Evolutionary conservation across 2,329 filamentous ascomycete genomes (phyloP).

Genomic region (Sporothrix mexicana): DNA sequence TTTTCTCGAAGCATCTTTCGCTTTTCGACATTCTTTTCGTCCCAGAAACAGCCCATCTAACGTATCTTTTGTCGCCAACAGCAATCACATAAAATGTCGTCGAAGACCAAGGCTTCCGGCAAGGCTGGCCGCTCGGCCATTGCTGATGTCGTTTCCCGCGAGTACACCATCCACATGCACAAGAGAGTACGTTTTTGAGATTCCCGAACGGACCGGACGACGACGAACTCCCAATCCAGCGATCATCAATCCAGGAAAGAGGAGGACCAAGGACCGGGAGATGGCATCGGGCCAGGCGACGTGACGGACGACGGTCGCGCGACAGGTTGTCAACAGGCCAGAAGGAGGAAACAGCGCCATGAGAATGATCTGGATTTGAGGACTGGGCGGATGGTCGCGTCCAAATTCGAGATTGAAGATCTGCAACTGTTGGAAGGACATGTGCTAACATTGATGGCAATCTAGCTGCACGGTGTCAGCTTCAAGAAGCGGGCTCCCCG

Average conservation of each 20-base stretch:
- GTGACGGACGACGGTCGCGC: too few relatives aligned
- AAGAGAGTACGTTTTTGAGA: slow-evolving; percentile 79
- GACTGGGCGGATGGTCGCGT: background rate
- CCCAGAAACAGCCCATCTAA: slow-evolving; percentile 24
- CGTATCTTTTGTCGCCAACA: slow-evolving; percentile 23
- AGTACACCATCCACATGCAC: slow-evolving; percentile 99
- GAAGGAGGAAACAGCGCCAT: background rate
- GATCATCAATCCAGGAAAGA: background rate
- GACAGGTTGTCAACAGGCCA: background rate
- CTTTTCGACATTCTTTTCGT: background rate
- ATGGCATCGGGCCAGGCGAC: background rate
- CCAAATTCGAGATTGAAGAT: background rate
- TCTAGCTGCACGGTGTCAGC: slow-evolving; percentile 87
- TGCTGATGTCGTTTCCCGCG: slow-evolving; percentile 97
- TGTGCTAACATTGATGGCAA: slow-evolving; percentile 20
- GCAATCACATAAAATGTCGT: slow-evolving; percentile 62
- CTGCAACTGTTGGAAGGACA: background rate
- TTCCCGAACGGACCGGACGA: background rate
- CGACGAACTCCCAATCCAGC: background rate
- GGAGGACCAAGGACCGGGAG: background rate
- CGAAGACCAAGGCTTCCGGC: slow-evolving; percentile 70
- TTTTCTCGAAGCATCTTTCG: background rate
- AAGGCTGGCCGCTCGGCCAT: slow-evolving; percentile 86
- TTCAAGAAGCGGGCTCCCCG: slow-evolving; percentile 99
- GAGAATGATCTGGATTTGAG: background rate